Conservation (phyloP, 441 rosid species). For the Theobroma grandiflorum region DNA sequence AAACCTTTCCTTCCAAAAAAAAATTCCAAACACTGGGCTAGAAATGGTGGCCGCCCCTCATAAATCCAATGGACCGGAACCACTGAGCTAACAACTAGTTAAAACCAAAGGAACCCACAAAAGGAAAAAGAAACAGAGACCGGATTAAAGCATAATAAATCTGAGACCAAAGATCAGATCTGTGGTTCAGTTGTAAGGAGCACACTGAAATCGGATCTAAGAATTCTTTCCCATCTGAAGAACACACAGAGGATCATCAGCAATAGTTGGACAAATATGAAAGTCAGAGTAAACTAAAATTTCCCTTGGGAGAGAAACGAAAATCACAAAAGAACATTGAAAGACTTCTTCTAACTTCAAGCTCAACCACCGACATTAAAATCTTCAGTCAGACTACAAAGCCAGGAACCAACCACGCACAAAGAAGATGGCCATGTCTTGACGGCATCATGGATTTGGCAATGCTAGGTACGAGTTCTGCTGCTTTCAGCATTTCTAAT, state of each 20-base stretch:
- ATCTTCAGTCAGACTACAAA: conserved; percentile 31
- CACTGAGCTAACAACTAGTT: not conserved
- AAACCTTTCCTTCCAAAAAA: too few relatives aligned
- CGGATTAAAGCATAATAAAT: not conserved
- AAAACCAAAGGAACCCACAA: not conserved
- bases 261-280: not conserved
- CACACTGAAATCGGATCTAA: conserved; percentile 16
- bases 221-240: conserved; percentile 25
- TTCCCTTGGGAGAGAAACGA: not conserved
- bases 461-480: conserved; percentile 60
- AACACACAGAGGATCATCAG: not conserved
- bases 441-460: conserved; percentile 28
- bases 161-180: not conserved
- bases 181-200: not conserved
- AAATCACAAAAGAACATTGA: conserved; percentile 1
- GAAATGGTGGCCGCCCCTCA: not conserved
- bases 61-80: not conserved
- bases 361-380: conserved; percentile 22
- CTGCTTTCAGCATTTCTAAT: conserved; percentile 92
- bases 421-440: conserved; percentile 22
- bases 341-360: conserved; percentile 24
- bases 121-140: not conserved
- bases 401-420: conserved; percentile 24
- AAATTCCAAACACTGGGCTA: not conserved
- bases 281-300: conserved; percentile 2